Conservation (phyloP, 2,329 filamentous ascomycete species). For the Colletotrichum graminicola region DNA sequence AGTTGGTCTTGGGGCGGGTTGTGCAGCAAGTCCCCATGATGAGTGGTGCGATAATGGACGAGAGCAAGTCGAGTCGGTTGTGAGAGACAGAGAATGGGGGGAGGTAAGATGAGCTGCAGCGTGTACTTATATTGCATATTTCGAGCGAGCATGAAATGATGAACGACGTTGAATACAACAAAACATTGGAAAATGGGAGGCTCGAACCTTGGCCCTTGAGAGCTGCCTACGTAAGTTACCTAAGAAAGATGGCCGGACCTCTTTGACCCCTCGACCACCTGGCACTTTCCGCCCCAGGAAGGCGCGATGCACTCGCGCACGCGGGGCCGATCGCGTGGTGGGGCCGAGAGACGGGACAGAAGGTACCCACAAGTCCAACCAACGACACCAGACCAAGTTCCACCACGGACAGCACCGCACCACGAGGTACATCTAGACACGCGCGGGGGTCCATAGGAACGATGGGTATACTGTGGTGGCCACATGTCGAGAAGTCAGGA, state of each 20-base stretch:
- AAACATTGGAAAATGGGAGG: neutral
- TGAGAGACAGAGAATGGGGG: conserved; percentile 44
- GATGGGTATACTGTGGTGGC: neutral
- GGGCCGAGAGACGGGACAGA: conserved; percentile 4
- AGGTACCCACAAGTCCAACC: conserved; percentile 1
- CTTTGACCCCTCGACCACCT: neutral
- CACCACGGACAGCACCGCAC: neutral
- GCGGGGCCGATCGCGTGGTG: neutral
- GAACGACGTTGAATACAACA: neutral
- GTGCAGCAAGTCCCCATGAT: conserved; percentile 56
- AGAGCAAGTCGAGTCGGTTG: conserved; percentile 52
- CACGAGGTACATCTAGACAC: no score
- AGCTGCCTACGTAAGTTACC: neutral
- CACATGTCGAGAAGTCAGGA: neutral
- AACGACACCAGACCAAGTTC: conserved; percentile 4
- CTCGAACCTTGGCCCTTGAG: neutral
- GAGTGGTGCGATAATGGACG: conserved; percentile 64
- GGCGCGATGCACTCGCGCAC: neutral
- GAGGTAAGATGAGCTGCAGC: neutral
- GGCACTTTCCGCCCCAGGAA: neutral
- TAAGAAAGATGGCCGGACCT: no score
- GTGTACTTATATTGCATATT: neutral
- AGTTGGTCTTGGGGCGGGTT: conserved; percentile 56
- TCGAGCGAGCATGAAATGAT: neutral
- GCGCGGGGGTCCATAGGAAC: neutral